Base-by-base conservation (phyloP, 176 grass and related monocot species). In the Areca catechu region DNA sequence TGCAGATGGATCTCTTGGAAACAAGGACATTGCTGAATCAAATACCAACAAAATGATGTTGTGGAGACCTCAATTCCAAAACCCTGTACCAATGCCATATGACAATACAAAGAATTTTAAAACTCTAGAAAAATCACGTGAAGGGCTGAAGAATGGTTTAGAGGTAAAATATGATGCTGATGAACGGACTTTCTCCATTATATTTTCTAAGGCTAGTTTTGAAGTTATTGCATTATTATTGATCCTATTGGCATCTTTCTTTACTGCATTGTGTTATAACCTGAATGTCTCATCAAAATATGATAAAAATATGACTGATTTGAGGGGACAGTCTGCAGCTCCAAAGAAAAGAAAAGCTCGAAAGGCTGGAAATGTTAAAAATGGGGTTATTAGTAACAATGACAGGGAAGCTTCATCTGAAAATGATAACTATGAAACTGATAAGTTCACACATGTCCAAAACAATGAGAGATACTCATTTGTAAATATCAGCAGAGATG, bases 271-370 rank as follows among this genome's bases (percentile, higher is more conserved):
- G n/a, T 54, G 19, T 51, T 34, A 53, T 59, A 16, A 55, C 34
- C 51, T 77, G 53, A 69, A 69, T 28, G 79, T 79, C 48, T 48
- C 67, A 74, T 75, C 71, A 22, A 77, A 61, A 48, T 59, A 15
- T 57, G 56, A 80, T 16, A 80, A 80, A 62, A 74, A 80, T 60
- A 53, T 4, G 14, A 65, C 66, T 5, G 72, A 85, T 27, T 62
- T 65, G 61, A 83, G 73, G 72, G 71, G 64, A 22, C 55, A 70
- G 22, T 80, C 78, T 59, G 68, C 57, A 60, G 48, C 66, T 70
- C 58, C 87, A 50, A 98, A 90, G 74, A 98, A 79, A 70, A 92
- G 69, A 56, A 98, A 92, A 80, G 10, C 64, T 16, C 81, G 81
- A 25, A 92, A 80, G 71, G 83, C 78, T 72, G 58, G 58, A 54